These are phyloP conservation scores for Ocimum tenuiflorum DNA, from an alignment of 257 asterid genomes.

Conservation along the genomic window DNA sequence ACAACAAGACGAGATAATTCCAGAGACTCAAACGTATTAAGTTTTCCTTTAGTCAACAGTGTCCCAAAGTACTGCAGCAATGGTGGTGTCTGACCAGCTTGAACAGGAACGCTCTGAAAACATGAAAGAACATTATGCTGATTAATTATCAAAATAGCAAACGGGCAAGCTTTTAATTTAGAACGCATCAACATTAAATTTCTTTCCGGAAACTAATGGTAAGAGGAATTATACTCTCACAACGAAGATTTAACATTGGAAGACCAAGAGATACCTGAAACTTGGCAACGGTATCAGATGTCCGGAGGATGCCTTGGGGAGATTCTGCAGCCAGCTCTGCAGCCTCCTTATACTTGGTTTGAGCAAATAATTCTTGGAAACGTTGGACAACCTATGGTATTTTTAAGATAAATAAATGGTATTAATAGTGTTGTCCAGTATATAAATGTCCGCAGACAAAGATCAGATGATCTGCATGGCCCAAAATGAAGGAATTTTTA, in stretches of 20 bases:
- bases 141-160: not conserved
- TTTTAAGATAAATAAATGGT: slow-evolving; percentile 16
- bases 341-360: slow-evolving; percentile 97
- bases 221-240: not conserved
- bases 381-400: slow-evolving; percentile 85
- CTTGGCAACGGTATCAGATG: slow-evolving; percentile 93
- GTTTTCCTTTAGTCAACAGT: slow-evolving; percentile 85
- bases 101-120: slow-evolving; percentile 97
- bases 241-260: not conserved
- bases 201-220: not conserved
- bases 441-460: not conserved
- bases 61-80: slow-evolving; percentile 97
- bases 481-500: not conserved
- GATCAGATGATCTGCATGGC: not conserved
- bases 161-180: not conserved
- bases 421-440: not conserved
- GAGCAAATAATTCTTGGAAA: slow-evolving; percentile 97
- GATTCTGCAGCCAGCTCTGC: slow-evolving; percentile 99
- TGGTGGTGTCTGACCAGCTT: slow-evolving; percentile 99
- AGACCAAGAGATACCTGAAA: slow-evolving; percentile 61
- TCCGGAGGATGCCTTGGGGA: slow-evolving; percentile 97
- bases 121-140: slow-evolving; percentile 2
- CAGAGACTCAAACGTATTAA: slow-evolving; percentile 90
- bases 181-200: slow-evolving; percentile 6
- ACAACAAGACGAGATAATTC: slow-evolving; percentile 96